A percentile compares a stretch with the other conserved stretches of the same genome.
Evolutionary conservation across 495 filamentous ascomycete genomes (phyloP).

Genomic region (Aspergillus panamensis): DNA sequence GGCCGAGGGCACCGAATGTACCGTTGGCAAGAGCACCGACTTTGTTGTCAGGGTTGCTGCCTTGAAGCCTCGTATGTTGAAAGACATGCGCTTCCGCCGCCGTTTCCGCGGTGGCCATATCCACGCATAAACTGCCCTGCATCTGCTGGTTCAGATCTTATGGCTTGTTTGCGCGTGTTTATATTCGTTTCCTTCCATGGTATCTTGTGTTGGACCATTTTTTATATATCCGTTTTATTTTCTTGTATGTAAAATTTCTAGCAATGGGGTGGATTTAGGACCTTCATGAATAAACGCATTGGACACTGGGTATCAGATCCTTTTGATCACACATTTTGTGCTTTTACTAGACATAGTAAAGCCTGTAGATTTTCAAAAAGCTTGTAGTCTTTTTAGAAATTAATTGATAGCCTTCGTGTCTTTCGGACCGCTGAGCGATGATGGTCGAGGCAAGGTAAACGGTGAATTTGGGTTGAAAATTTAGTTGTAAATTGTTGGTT

Average conservation of each 20-base stretch:
- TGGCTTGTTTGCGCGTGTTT: slow-evolving; percentile 12
- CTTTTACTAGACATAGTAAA: neutral
- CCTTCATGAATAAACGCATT: slow-evolving; percentile 8
- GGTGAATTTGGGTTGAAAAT: neutral
- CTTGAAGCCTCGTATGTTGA: slow-evolving; percentile 29
- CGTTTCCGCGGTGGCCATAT: slow-evolving; percentile 23
- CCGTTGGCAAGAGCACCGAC: slow-evolving; percentile 43
- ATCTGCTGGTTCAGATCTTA: slow-evolving; percentile 7
- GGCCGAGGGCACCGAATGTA: slow-evolving; percentile 59
- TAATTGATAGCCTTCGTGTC: neutral
- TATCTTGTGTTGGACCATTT: slow-evolving; percentile 10
- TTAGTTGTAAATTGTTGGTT: neutral
- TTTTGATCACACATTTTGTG: neutral
- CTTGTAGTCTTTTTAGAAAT: neutral
- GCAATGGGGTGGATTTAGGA: neutral
- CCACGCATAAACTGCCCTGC: slow-evolving; percentile 23
- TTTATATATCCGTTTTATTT: slow-evolving; percentile 26
- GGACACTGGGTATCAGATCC: neutral
- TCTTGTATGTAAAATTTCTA: slow-evolving; percentile 13
- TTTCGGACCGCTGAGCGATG: too few species aligned
- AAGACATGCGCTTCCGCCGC: slow-evolving; percentile 34
- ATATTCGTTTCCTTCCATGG: slow-evolving; percentile 15
- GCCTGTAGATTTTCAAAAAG: neutral
- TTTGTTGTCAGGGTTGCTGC: slow-evolving; percentile 36
- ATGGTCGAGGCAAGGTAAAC: neutral